These are phyloP conservation scores for Vigna hirtella DNA, from an alignment of 306 rosid species.

Conservation along the genomic window DNA sequence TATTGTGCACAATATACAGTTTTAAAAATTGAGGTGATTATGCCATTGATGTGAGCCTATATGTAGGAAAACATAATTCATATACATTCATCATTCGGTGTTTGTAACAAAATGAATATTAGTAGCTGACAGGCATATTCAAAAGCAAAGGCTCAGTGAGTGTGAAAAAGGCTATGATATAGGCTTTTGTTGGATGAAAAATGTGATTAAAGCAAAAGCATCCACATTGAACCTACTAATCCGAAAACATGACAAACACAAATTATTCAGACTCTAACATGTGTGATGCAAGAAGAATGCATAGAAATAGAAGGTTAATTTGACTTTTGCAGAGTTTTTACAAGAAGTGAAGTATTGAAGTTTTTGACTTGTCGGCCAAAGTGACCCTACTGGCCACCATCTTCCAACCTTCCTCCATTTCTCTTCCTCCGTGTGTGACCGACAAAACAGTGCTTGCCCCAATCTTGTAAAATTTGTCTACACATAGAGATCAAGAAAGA, in stretches of 20 bases:
- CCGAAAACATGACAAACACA: neutral
- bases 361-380: conserved; percentile 61
- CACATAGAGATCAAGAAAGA: conserved; percentile 37
- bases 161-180: neutral
- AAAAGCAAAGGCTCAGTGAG: neutral
- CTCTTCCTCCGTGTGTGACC: conserved; percentile 46
- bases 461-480: conserved; percentile 15
- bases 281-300: conserved; percentile 11
- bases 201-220: neutral
- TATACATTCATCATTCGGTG: no score
- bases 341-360: neutral
- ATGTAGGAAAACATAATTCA: no score
- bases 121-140: neutral
- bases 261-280: neutral
- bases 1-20: no score
- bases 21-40: no score
- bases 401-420: conserved; percentile 21
- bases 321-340: neutral
- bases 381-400: conserved; percentile 46
- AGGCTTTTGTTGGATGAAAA: neutral
- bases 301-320: neutral
- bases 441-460: conserved; percentile 64
- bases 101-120: neutral
- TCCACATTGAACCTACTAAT: neutral
- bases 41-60: no score